These are phyloP conservation scores for Solanum lignicaule DNA, from an alignment of 257 asterid genomes.

Conservation along the genomic window DNA sequence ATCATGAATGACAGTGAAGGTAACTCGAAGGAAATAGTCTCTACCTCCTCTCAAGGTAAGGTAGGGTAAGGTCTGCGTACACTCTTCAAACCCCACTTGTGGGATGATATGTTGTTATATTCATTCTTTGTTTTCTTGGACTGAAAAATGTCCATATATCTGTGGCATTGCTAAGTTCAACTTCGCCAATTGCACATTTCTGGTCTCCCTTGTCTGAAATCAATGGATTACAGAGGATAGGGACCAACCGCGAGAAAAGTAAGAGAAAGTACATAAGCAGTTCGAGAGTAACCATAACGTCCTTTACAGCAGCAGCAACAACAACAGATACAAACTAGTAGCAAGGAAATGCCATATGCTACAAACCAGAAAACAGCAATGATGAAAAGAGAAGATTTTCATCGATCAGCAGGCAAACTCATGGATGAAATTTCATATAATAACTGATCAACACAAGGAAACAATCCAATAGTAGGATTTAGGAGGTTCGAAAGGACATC, in stretches of 20 bases:
- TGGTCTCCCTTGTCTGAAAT: conserved; percentile 45
- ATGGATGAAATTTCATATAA: neutral
- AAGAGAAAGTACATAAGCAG: conserved; percentile 56
- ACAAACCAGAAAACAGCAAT: conserved; percentile 52
- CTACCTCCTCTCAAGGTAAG: neutral
- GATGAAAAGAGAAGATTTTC: conserved; percentile 16
- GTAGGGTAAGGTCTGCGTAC: neutral
- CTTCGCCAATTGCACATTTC: conserved; percentile 57
- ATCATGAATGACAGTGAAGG: conserved; percentile 38
- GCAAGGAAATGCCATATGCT: conserved; percentile 42
- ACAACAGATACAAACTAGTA: conserved; percentile 39
- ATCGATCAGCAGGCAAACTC: neutral
- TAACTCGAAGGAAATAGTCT: conserved; percentile 38
- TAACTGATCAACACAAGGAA: neutral
- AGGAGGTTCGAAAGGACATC: neutral
- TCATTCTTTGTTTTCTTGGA: neutral
- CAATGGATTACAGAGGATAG: conserved; percentile 83
- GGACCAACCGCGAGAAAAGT: conserved; percentile 24
- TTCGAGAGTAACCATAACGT: conserved; percentile 53
- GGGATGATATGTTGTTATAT: neutral
- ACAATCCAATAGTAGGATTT: neutral
- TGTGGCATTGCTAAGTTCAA: conserved; percentile 53
- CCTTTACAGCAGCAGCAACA: conserved; percentile 24
- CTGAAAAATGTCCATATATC: conserved; percentile 16
- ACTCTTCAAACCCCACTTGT: neutral